Conservation (phyloP, 192 early-diverging fungal genomes). For the Linnemannia elongata region DNA sequence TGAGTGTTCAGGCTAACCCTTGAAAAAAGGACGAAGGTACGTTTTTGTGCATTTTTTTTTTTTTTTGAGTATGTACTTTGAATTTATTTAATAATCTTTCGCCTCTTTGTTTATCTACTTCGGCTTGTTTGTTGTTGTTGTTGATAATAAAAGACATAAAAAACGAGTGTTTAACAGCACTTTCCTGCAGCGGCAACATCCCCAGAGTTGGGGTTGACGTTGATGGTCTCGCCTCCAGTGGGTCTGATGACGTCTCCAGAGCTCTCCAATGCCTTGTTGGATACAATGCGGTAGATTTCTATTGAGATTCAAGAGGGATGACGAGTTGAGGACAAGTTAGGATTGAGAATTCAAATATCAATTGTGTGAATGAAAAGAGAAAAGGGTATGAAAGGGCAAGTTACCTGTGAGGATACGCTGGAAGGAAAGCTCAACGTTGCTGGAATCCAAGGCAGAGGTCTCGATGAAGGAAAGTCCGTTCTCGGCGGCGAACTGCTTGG, state of each 20-base stretch:
- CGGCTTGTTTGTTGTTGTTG: not conserved
- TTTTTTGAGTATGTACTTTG: not conserved
- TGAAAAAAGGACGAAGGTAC: not conserved
- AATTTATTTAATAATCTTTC: not conserved
- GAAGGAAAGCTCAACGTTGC: conserved; percentile 97
- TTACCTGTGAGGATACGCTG: conserved; percentile 95
- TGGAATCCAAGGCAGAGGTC: conserved; percentile 96
- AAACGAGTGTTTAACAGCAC: conserved; percentile 71
- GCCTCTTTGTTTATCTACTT: conserved; percentile 1
- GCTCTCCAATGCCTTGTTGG: conserved; percentile 94
- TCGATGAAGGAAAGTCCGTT: conserved; percentile 98
- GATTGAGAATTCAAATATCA: not conserved
- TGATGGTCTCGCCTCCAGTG: conserved; percentile 78
- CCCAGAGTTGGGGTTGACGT: conserved; percentile 70
- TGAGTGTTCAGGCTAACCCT: not conserved
- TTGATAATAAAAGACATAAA: not conserved
- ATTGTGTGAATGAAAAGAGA: not conserved
- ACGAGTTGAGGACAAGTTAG: not conserved
- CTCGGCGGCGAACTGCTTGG: conserved; percentile 96
- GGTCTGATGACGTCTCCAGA: conserved; percentile 77
- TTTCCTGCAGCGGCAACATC: conserved; percentile 71
- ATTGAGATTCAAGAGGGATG: not conserved
- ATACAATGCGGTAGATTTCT: conserved; percentile 97
- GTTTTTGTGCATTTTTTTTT: not conserved
- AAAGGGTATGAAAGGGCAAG: not conserved